These are phyloP conservation scores for California macrophylla DNA, from an alignment of 441 rosid species.

Conservation along the genomic window DNA sequence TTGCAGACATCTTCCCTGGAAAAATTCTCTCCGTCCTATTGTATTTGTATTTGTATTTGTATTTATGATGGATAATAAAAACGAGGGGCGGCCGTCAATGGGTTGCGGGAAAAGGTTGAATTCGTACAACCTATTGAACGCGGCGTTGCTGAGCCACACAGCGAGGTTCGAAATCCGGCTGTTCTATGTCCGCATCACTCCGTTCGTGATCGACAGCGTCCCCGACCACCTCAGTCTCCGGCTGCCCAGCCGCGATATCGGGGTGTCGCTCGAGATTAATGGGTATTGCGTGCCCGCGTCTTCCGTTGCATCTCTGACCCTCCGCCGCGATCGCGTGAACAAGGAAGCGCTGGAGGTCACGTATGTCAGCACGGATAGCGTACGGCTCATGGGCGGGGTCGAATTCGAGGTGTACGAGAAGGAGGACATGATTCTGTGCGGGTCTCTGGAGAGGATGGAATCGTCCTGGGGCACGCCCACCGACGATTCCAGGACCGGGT, in stretches of 20 bases:
- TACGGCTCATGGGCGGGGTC: slow-evolving; percentile 62
- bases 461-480: slow-evolving; percentile 34
- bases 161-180: slow-evolving; percentile 14
- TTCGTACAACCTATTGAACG: slow-evolving; percentile 28
- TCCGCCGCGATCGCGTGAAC: slow-evolving; percentile 68
- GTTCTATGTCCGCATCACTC: slow-evolving; percentile 24
- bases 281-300: slow-evolving; percentile 59
- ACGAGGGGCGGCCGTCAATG: too few species aligned
- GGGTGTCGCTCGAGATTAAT: slow-evolving; percentile 68
- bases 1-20: too few species aligned
- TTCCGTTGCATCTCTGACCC: slow-evolving; percentile 43
- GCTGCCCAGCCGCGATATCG: slow-evolving; percentile 59
- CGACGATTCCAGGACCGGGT: slow-evolving; percentile 39
- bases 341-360: slow-evolving; percentile 73
- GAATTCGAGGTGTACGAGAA: slow-evolving; percentile 71
- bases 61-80: too few species aligned
- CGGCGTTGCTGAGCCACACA: slow-evolving; percentile 26
- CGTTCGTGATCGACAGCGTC: slow-evolving; percentile 43
- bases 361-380: slow-evolving; percentile 69
- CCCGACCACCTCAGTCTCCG: slow-evolving; percentile 63
- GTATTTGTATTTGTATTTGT: too few species aligned
- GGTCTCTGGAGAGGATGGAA: slow-evolving; percentile 63
- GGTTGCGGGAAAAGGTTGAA: slow-evolving; percentile 23
- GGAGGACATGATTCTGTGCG: slow-evolving; percentile 50
- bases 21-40: too few species aligned